Evolutionary conservation across 495 filamentous ascomycete species (phyloP).

Genomic region (Tirmania nivea): DNA sequence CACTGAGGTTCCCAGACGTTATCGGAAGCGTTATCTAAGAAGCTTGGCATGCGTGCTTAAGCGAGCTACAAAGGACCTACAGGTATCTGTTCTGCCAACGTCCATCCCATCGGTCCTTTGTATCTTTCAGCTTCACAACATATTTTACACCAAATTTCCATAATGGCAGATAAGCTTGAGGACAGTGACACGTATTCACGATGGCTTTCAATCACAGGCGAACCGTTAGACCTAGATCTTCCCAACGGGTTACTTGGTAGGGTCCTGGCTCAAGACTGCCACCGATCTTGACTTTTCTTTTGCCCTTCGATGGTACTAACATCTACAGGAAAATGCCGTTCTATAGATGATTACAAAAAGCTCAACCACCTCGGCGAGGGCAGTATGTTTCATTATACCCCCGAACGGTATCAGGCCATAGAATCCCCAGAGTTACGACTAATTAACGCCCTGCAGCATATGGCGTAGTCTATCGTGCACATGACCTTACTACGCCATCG

Average conservation of each 20-base stretch:
- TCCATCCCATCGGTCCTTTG: no score
- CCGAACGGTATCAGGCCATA: background rate
- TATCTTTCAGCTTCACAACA: no score
- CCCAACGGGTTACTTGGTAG: constrained; percentile 19
- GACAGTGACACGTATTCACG: constrained; percentile 2
- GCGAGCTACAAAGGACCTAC: no score
- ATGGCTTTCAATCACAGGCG: constrained; percentile 24
- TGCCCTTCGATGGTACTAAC: constrained; percentile 1
- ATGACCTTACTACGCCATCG: constrained; percentile 16
- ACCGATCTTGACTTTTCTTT: background rate
- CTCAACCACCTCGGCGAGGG: constrained; percentile 27
- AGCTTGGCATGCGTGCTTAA: no score
- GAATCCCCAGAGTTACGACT: background rate
- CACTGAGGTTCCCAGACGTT: no score
- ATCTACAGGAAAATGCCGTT: constrained; percentile 21
- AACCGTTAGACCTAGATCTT: constrained; percentile 17
- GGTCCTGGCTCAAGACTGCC: background rate
- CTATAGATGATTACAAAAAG: constrained; percentile 22
- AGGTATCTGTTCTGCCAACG: no score
- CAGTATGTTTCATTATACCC: constrained; percentile 14
- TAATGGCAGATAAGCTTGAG: no score
- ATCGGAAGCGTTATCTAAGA: no score
- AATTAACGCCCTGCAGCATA: constrained; percentile 18
- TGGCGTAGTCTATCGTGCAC: constrained; percentile 25
- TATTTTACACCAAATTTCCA: no score